These are phyloP conservation scores for Nidularia pulvinata DNA, from an alignment of 768 basidiomycete genomes.

Conservation along the genomic window DNA sequence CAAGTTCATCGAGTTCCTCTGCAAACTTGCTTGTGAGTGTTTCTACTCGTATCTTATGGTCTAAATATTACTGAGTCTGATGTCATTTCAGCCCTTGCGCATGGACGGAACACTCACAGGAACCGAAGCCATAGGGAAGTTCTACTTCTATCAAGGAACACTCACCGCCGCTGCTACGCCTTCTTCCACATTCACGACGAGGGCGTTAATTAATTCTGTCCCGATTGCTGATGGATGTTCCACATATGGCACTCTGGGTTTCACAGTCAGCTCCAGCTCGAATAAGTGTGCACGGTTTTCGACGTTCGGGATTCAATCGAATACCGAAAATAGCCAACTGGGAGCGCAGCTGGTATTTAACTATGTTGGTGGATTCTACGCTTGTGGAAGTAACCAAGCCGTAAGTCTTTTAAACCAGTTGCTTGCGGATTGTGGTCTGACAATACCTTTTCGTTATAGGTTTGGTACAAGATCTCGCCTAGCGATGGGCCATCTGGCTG, in stretches of 20 bases:
- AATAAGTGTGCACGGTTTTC: slow-evolving; percentile 24
- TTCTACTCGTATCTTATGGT: not conserved
- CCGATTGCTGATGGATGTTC: slow-evolving; percentile 17
- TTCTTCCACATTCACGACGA: slow-evolving; percentile 9
- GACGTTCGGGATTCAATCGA: slow-evolving; percentile 17
- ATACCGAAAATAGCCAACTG: slow-evolving; percentile 19
- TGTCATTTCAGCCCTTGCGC: slow-evolving; percentile 20
- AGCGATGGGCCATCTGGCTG: slow-evolving; percentile 1
- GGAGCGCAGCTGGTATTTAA: slow-evolving; percentile 20
- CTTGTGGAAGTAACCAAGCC: slow-evolving; percentile 16
- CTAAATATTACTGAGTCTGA: not conserved
- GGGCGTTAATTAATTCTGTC: slow-evolving; percentile 14
- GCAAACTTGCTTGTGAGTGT: slow-evolving; percentile 20
- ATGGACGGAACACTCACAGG: slow-evolving; percentile 19
- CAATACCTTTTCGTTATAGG: not conserved
- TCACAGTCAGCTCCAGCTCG: slow-evolving; percentile 18
- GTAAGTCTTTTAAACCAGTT: slow-evolving; percentile 10
- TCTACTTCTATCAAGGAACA: slow-evolving; percentile 27
- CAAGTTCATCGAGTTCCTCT: slow-evolving; percentile 12
- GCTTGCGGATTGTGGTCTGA: not conserved
- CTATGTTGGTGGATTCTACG: slow-evolving; percentile 22
- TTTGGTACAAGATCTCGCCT: slow-evolving; percentile 1
- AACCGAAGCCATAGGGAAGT: slow-evolving; percentile 18
- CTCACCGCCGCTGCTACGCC: slow-evolving; percentile 13
- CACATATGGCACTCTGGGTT: slow-evolving; percentile 21